These are phyloP conservation scores for Ascomycota sp. DNA, from an alignment of 2,329 filamentous ascomycete genomes.

Conservation along the genomic window DNA sequence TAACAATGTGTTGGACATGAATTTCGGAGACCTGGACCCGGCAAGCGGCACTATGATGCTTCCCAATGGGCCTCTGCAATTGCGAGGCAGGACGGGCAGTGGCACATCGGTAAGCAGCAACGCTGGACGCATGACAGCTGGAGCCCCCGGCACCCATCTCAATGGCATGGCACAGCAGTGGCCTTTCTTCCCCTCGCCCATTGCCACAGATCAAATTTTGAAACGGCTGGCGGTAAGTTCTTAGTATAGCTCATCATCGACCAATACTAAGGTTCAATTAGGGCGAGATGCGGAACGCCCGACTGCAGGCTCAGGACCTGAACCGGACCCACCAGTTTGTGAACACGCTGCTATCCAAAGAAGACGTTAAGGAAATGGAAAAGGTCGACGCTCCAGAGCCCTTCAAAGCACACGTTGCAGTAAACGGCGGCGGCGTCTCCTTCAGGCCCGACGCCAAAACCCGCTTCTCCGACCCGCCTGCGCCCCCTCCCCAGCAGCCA, in stretches of 20 bases:
- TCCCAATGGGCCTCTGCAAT: conserved; percentile 45
- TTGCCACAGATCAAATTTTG: conserved; percentile 87
- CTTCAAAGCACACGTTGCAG: conserved; percentile 22
- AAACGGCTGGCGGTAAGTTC: conserved; percentile 30
- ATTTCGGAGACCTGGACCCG: conserved; percentile 78
- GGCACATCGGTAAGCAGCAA: conserved; percentile 42
- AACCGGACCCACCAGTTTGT: conserved; percentile 67
- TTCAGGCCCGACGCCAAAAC: conserved; percentile 58
- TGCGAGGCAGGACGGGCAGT: conserved; percentile 49
- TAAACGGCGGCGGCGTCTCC: conserved; percentile 29
- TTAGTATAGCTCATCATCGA: too few relatives aligned
- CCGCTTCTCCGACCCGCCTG: conserved; percentile 80
- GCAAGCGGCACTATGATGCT: conserved; percentile 55
- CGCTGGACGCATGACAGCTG: conserved; percentile 37
- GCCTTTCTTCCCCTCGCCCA: conserved; percentile 70
- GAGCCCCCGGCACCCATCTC: conserved; percentile 23
- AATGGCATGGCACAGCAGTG: conserved; percentile 52
- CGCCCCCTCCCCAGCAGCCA: conserved; percentile 81
- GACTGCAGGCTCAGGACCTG: conserved; percentile 72
- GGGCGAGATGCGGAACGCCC: conserved; percentile 79
- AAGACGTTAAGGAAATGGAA: conserved; percentile 38
- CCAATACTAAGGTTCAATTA: conserved; percentile 14
- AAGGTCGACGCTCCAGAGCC: conserved; percentile 27
- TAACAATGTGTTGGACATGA: conserved; percentile 68
- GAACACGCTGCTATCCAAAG: conserved; percentile 53